Evolutionary conservation across 2,329 filamentous ascomycete species (phyloP).

Genomic region (Aspergillus sp.): DNA sequence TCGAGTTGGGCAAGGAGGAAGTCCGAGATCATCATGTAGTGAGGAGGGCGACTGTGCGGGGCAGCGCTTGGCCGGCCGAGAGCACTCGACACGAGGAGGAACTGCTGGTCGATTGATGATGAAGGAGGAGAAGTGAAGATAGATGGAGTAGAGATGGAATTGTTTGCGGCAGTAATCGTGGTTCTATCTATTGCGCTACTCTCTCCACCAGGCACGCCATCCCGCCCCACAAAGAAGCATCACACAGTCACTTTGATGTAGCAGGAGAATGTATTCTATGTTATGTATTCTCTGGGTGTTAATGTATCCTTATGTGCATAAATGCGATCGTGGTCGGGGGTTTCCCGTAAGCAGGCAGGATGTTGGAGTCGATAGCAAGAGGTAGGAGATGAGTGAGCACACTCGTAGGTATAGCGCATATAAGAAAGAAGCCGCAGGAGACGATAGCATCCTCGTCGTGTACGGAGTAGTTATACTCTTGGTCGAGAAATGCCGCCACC

Average conservation of each 20-base stretch:
- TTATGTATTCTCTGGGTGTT: neutral
- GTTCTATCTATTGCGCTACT: constrained; percentile 13
- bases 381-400: too few relatives aligned
- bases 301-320: neutral
- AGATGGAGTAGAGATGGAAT: too few relatives aligned
- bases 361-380: too few relatives aligned
- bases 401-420: too few relatives aligned
- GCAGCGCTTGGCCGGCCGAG: neutral
- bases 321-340: neutral
- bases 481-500: too few relatives aligned
- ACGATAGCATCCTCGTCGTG: too few relatives aligned
- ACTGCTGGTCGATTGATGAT: neutral
- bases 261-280: neutral
- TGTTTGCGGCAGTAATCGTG: too few relatives aligned
- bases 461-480: too few relatives aligned
- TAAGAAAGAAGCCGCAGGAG: too few relatives aligned
- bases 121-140: too few relatives aligned
- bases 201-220: constrained; percentile 20
- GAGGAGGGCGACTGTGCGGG: neutral
- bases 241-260: neutral
- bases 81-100: neutral
- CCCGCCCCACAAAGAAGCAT: neutral
- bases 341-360: too few relatives aligned
- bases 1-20: neutral
- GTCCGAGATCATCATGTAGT: neutral